Percentiles rank a stretch among this genome's conserved stretches.
Evolutionary conservation across 129 eudicot genomes (phyloP).

Genomic region (Artemisia tridentata): DNA sequence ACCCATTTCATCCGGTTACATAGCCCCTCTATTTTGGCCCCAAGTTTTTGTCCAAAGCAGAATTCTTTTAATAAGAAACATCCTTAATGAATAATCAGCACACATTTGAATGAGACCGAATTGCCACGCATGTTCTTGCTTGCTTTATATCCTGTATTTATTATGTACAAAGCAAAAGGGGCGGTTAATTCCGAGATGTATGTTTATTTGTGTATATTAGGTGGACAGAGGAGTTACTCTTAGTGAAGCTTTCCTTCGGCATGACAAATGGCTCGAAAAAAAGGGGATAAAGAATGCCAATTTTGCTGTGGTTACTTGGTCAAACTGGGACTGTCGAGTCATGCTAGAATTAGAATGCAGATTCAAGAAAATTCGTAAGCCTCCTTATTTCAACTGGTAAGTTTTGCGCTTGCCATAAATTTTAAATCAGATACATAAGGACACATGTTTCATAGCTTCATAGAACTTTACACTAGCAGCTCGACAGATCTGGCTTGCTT

Average conservation of each 20-base stretch:
- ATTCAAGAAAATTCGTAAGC: constrained; percentile 80
- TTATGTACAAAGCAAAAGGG: no score
- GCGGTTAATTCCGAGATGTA: no score
- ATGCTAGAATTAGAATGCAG: constrained; percentile 98
- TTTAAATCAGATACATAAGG: not conserved
- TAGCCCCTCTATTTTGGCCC: no score
- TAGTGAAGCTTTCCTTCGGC: constrained; percentile 75
- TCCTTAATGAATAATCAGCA: no score
- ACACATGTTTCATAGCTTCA: not conserved
- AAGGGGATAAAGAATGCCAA: constrained; percentile 81
- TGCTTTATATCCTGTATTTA: no score
- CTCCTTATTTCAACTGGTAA: constrained; percentile 85
- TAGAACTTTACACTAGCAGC: not conserved
- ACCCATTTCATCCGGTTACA: no score
- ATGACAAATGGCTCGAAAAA: constrained; percentile 89
- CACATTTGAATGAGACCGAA: no score
- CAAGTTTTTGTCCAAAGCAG: no score
- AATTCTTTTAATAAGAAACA: no score
- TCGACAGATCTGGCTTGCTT: no score
- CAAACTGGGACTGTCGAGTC: constrained; percentile 94
- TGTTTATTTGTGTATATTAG: constrained; percentile 32
- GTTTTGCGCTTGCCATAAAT: constrained; percentile 11
- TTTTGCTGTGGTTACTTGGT: constrained; percentile 98
- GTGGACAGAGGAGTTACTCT: constrained; percentile 91
- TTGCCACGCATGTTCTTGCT: no score